These are phyloP conservation scores for Skeletonema menzelii DNA, from an alignment of 108 stramenopile species.

Conservation along the genomic window DNA sequence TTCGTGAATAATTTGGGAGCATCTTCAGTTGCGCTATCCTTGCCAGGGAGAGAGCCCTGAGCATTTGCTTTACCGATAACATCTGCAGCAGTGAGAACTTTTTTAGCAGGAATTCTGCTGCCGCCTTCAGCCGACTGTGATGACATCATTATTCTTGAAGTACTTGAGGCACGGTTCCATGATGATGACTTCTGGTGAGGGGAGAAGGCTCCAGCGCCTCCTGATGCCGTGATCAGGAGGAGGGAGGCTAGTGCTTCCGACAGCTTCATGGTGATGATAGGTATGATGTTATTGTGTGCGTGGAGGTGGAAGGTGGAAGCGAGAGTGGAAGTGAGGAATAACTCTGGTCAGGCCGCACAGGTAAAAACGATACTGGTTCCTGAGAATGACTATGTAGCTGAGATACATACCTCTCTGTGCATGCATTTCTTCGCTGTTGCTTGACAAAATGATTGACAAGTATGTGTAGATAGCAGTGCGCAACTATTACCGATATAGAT, in stretches of 20 bases:
- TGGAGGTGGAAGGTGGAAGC: too few relatives aligned
- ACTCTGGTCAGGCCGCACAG: too few relatives aligned
- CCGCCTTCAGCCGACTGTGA: background rate
- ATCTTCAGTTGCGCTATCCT: slow-evolving; percentile 31
- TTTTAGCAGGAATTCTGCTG: slow-evolving; percentile 1
- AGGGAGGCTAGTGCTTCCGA: slow-evolving; percentile 9
- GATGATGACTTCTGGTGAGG: background rate
- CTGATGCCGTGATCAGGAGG: slow-evolving; percentile 3
- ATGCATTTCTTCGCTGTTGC: too few relatives aligned
- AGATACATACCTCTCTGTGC: too few relatives aligned
- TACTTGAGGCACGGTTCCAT: background rate
- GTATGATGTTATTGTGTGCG: background rate
- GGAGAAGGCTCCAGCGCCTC: slow-evolving; percentile 8
- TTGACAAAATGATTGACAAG: too few relatives aligned
- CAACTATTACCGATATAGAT: background rate
- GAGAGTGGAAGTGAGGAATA: too few relatives aligned
- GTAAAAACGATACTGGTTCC: too few relatives aligned
- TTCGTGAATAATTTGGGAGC: slow-evolving; percentile 62
- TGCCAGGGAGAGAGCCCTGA: background rate
- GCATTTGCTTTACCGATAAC: slow-evolving; percentile 8
- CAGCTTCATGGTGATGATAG: slow-evolving; percentile 12
- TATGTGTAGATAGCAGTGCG: too few relatives aligned
- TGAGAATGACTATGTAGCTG: too few relatives aligned
- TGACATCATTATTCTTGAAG: slow-evolving; percentile 4
- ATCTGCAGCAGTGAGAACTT: slow-evolving; percentile 22